These are phyloP conservation scores for Eremothecium sinecaudum DNA, from an alignment of 1,139 yeast genomes.

Conservation along the genomic window DNA sequence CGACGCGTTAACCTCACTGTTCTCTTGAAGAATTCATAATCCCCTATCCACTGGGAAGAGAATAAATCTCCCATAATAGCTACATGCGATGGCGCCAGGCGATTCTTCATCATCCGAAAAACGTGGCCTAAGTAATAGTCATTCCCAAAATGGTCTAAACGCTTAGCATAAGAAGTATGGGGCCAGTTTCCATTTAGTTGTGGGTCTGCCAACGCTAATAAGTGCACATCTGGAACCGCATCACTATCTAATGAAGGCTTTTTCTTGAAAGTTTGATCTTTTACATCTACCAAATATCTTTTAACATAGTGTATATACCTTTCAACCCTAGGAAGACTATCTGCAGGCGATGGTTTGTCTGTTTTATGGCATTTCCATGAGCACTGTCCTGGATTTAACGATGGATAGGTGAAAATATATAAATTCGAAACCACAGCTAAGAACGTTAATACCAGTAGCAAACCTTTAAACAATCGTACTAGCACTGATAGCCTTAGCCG, in stretches of 20 bases:
- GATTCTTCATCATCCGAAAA: slow-evolving; percentile 49
- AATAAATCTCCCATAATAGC: slow-evolving; percentile 89
- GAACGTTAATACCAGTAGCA: slow-evolving; percentile 28
- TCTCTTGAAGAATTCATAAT: slow-evolving; percentile 73
- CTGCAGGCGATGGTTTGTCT: too few species aligned
- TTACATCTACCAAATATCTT: slow-evolving; percentile 23
- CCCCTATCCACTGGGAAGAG: slow-evolving; percentile 93
- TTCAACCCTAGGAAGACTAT: too few species aligned
- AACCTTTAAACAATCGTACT: slow-evolving; percentile 11
- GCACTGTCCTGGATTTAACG: slow-evolving; percentile 43
- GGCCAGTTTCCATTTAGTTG: slow-evolving; percentile 86
- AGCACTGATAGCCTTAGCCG: too few species aligned
- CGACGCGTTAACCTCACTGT: slow-evolving; percentile 62
- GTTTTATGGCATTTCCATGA: slow-evolving; percentile 39
- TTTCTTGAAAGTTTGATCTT: too few species aligned
- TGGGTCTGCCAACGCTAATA: slow-evolving; percentile 89
- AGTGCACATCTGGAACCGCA: slow-evolving; percentile 39
- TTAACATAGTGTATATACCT: slow-evolving; percentile 12
- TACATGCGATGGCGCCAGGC: slow-evolving; percentile 67
- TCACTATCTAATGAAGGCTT: background rate
- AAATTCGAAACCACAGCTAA: slow-evolving; percentile 42
- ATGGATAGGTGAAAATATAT: slow-evolving; percentile 69
- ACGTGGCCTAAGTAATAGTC: slow-evolving; percentile 84
- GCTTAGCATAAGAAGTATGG: slow-evolving; percentile 58
- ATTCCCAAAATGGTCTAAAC: slow-evolving; percentile 79